Base-by-base conservation (phyloP, 106 monocot genomes). In the Agapanthus africanus region DNA sequence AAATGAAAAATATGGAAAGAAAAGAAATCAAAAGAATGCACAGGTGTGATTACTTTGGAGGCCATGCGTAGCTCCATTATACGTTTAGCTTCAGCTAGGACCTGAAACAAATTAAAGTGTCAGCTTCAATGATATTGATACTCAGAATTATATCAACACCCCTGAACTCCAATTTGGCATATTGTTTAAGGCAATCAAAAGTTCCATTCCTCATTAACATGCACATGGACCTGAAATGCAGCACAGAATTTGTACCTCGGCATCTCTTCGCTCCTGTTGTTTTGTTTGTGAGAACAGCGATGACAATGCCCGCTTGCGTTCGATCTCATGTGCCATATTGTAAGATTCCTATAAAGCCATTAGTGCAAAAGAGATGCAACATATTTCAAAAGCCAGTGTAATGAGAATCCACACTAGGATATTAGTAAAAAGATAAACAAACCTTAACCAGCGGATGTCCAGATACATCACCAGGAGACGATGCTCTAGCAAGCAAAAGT, bases 361-460 rank as follows among this genome's bases (percentile, higher is more conserved):
- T 14, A 39, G 56, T 46, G 34, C 22, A 65, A 30, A 21, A 42
- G 31, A 11, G 13, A 8, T 1, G 6, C 16, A 35, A 6, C 13
- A 49, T 40, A 42, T 1, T 41, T 4, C 75, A 76, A 10, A 19
- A 60, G 21, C 25, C 23, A 68, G 67, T 54, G 11, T 35, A 65
- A 8, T 36, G 37, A n/a, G 10, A 64, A 40, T 22, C 11, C 6
- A 1, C 37, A 22, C 16, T 27, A 50, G 49, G 54, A 47, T n/a
- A 28, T 30, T 7, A 18, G 71, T 40, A 2, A 6, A 11, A 27
- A 33, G 34, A 40, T 13, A 10, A 72, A 14, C 63, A 66, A 34
- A 91, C 95, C 95, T 97, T 97, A 27, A 92, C 84, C 61, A 97
- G 78, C 66, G 92, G 92, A 84, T 95, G 88, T 18, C 79, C 75